Evolutionary conservation across 2,329 filamentous ascomycete genomes (phyloP), one percentile per base, ranked within the genome.

Genomic region (Aspergillus sp.): DNA sequence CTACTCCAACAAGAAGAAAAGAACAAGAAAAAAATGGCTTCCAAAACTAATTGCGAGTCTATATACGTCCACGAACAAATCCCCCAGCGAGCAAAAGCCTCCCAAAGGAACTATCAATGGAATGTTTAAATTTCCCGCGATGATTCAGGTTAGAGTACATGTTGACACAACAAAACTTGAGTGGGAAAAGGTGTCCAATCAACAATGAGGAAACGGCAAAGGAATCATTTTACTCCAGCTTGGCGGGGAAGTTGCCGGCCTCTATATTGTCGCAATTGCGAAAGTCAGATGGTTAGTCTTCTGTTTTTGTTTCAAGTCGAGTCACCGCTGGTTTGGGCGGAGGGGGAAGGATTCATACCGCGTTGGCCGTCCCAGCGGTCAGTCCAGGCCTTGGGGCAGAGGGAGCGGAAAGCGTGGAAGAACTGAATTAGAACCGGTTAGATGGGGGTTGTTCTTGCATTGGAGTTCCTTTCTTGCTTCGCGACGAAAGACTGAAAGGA

Each of bases 331-430:
- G n/a, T n/a, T 42, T 36, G 4, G 11, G 32, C 11, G 32, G 22
- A 18, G 14, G 31, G 26, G 14, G 36, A 32, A 26, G 61, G 24
- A 24, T 24, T 82, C 90, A 76, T 84, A 96, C 92, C 91, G 81
- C 95, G 90, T 85, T 98, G 95, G 75, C 95, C 91, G 77, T 99
- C 94, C 95, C 95, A 99, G 82, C 95, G 87, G 80, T 89, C 82
- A 77, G 90, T 90, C 95, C 95, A 99, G 75, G 87, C 86, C 79
- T 90, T 95, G 72, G 96, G 95, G 90, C 96, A 99, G 69, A 99
- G 88, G 69, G 95, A 97, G 80, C 91, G 90, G 86, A 96, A 99
- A 72, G 95, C 92, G 74, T 96, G 87, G 85, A 88, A 92, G 86
- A 99, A 99, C 94, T 99, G 71, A 3, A 22, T 42, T 42, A 31